Conservation (phyloP, 768 basidiomycete genomes). For the Tylopilus felleus region DNA sequence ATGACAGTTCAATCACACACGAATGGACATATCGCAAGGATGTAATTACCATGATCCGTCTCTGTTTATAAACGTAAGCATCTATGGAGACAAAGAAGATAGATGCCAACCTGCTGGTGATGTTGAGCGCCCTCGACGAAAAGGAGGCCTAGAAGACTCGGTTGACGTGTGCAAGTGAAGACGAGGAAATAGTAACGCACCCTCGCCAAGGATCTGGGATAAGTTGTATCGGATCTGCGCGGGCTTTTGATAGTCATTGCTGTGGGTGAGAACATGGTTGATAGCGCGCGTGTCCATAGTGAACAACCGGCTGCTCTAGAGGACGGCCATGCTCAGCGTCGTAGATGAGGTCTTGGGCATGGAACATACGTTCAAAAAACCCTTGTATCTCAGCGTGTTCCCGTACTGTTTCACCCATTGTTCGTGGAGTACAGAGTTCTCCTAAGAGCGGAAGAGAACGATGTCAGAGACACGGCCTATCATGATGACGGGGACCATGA, state of each 20-base stretch:
- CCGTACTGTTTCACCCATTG: slow-evolving; percentile 17
- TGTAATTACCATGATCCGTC: slow-evolving; percentile 33
- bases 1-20: not conserved
- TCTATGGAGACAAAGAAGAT: not conserved
- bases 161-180: not conserved
- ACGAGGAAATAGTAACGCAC: not conserved
- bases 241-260: slow-evolving; percentile 49
- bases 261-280: slow-evolving; percentile 55
- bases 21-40: not conserved
- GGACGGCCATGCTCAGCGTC: not conserved
- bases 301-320: slow-evolving; percentile 40
- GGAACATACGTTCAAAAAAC: slow-evolving; percentile 6
- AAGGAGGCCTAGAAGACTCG: slow-evolving; percentile 40
- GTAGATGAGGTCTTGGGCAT: too few species aligned
- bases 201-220: not conserved
- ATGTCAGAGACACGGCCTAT: not conserved
- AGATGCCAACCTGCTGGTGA: slow-evolving; percentile 34
- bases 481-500: not conserved
- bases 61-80: slow-evolving; percentile 1
- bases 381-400: slow-evolving; percentile 8
- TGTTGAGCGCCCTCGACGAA: slow-evolving; percentile 40
- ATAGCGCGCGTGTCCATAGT: slow-evolving; percentile 62
- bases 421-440: slow-evolving; percentile 8
- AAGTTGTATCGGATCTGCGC: not conserved
- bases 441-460: not conserved